phyloP scores from a whole-genome alignment of 768 basidiomycete genomes.

The Sarcodon sp. region DNA sequence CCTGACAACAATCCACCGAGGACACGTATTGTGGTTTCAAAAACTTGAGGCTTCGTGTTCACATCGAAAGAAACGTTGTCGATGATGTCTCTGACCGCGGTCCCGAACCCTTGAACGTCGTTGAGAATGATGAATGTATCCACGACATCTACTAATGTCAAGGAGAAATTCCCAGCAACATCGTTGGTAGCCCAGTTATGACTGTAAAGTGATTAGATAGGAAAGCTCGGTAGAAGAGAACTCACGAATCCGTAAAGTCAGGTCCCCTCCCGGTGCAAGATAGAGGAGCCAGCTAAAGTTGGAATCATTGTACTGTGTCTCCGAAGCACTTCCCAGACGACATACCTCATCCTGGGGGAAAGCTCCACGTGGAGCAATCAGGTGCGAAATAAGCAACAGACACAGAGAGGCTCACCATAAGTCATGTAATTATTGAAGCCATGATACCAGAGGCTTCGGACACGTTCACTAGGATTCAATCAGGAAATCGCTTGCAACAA shows the following conservation, averaged over 20 bases:
- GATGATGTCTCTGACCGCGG: constrained; percentile 75
- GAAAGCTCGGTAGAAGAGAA: constrained; percentile 4
- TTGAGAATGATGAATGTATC: constrained; percentile 86
- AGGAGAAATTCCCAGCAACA: constrained; percentile 87
- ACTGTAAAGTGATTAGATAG: constrained; percentile 17
- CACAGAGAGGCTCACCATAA: constrained; percentile 36
- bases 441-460: constrained; percentile 79
- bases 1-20: constrained; percentile 83
- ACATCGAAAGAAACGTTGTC: constrained; percentile 83
- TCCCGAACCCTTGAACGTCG: constrained; percentile 67
- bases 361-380: constrained; percentile 11
- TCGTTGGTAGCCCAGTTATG: constrained; percentile 78
- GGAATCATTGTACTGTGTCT: not conserved
- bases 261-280: constrained; percentile 84
- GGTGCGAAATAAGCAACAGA: not conserved
- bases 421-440: constrained; percentile 85
- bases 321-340: constrained; percentile 2
- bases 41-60: constrained; percentile 94
- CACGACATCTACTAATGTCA: constrained; percentile 72
- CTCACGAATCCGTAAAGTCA: constrained; percentile 75
- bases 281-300: constrained; percentile 65
- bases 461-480: constrained; percentile 37
- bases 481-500: too few relatives aligned
- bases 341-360: constrained; percentile 77
- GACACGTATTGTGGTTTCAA: constrained; percentile 92